phyloP scores from a whole-genome alignment of 1,284 basidiomycete genomes.

The Ceratobasidium sp. region DNA sequence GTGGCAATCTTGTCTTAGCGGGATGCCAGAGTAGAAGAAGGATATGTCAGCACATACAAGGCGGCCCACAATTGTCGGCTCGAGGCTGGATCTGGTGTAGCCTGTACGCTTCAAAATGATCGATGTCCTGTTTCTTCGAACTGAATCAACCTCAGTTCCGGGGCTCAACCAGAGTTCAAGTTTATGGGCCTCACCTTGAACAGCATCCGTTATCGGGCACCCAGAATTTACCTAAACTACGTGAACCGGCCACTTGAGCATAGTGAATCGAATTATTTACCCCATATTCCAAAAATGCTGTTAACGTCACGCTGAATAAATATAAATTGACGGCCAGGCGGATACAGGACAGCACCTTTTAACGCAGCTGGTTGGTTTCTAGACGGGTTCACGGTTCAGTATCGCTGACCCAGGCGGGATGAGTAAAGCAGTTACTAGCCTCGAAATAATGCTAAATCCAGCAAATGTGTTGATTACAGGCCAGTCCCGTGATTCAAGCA shows the following conservation, averaged over 20 bases:
- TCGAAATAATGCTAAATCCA: neutral
- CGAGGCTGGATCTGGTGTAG: neutral
- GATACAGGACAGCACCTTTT: neutral
- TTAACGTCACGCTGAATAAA: neutral
- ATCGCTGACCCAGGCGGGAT: neutral
- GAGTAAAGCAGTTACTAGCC: neutral
- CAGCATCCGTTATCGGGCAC: neutral
- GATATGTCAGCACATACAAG: neutral
- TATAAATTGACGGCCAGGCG: too few species aligned
- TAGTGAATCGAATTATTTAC: too few species aligned
- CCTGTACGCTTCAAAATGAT: neutral
- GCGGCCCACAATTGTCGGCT: neutral
- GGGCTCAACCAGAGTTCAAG: too few species aligned
- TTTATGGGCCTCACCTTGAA: too few species aligned
- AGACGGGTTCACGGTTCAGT: neutral
- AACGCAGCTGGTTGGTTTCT: conserved; percentile 23
- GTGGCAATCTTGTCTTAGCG: neutral
- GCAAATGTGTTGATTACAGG: neutral
- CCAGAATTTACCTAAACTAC: neutral
- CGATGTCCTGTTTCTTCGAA: neutral
- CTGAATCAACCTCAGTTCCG: too few species aligned
- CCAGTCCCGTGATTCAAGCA: neutral
- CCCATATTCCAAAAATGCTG: conserved; percentile 20
- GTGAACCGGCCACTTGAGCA: too few species aligned
- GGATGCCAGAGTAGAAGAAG: neutral